These are phyloP conservation scores for Starmerella powellii DNA, from an alignment of 805 yeast species.

Conservation along the genomic window DNA sequence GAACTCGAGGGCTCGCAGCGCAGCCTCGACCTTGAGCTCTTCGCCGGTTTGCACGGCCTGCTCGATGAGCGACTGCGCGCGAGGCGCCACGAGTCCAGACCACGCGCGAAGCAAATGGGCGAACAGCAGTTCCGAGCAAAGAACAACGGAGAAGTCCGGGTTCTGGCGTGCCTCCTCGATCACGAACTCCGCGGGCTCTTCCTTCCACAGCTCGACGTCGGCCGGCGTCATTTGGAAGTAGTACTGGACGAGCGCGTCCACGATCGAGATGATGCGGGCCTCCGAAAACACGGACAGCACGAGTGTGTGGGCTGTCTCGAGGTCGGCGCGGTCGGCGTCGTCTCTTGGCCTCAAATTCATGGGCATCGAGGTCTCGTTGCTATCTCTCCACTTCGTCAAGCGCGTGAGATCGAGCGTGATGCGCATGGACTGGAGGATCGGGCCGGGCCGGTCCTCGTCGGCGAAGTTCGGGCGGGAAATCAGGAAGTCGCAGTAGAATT, in stretches of 20 bases:
- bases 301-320: conserved; percentile 44
- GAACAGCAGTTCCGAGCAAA: conserved; percentile 77
- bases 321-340: conserved; percentile 52
- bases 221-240: conserved; percentile 61
- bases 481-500: conserved; percentile 47
- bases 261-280: conserved; percentile 40
- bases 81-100: conserved; percentile 46
- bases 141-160: conserved; percentile 74
- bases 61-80: conserved; percentile 36
- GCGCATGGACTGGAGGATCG: conserved; percentile 43
- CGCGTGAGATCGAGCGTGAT: conserved; percentile 54
- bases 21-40: conserved; percentile 62
- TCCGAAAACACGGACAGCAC: conserved; percentile 36
- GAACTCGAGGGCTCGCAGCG: conserved; percentile 70
- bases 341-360: conserved; percentile 41
- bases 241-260: conserved; percentile 57
- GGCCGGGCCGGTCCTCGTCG: background rate
- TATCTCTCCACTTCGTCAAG: conserved; percentile 25
- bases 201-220: conserved; percentile 70
- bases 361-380: conserved; percentile 13
- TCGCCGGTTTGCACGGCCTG: conserved; percentile 34
- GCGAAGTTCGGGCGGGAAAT: conserved; percentile 32
- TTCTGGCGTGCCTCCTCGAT: conserved; percentile 50
- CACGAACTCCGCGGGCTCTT: conserved; percentile 89
- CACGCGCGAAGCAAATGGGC: conserved; percentile 59